Base-by-base conservation (phyloP, 2,329 filamentous ascomycete species). In the Lachnellula hyalina region DNA sequence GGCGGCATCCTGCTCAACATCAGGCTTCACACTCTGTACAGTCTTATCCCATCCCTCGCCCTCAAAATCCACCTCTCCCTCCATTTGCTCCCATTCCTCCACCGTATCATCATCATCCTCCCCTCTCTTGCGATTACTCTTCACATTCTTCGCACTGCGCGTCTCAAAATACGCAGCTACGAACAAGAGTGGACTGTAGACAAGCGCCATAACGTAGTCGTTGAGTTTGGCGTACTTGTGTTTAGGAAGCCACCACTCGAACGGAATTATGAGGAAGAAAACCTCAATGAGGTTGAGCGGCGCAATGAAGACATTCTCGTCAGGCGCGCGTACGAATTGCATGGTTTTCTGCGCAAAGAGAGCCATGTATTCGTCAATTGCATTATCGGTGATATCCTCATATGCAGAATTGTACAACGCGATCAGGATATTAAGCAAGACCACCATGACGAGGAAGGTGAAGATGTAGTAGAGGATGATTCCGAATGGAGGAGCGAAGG, bases 251-350 rank as follows among this genome's bases (percentile, higher is more conserved):
- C 93, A 99, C 94, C 94, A 99, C 75, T 97, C 94, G 51, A 96
- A 86, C 0, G 89, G 89, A 0, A 95, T 67, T 40, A 88, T 81
- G 3, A 96, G 80, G 57, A 82, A 76, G 58, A 96, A 77, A 17
- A 97, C 85, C 70, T 99, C 94, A 57, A 99, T 81, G 2, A 99
- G 79, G 70, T 99, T 99, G 73, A 99, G 89, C 0, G 94, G 94
- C 0, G 94, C 86, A 66, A 99, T 96, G 73, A 94, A 99, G 53
- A 99, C 94, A 64, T 99, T 99, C 71, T 99, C 94, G 65, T 99
- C 94, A 0, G 94, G 94, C 0, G 94, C 94, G 48, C 94, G 89
- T 17, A 97, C 90, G 66, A 96, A 99, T 66, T 96, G 91, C 81
- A 97, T 90, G 0, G 94, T 96, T 73, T 96, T 96, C 63, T 95